These are phyloP conservation scores for Pseudoscleropodium purum DNA, from an alignment of 225 moss, liverwort and hornwort species.

Conservation along the genomic window DNA sequence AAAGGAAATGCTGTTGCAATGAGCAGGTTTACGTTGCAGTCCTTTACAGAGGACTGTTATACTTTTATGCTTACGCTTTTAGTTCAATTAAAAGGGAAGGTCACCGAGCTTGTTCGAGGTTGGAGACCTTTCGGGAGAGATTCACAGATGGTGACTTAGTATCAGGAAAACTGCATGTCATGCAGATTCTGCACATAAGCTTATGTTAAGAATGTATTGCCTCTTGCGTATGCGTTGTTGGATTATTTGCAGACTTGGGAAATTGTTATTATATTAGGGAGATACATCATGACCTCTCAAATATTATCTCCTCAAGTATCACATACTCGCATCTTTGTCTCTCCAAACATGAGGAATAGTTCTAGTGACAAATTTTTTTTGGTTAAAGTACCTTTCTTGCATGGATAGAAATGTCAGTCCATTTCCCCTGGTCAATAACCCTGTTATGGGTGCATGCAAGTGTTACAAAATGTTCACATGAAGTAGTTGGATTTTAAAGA, in stretches of 20 bases:
- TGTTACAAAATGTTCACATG: not conserved
- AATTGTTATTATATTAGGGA: not conserved
- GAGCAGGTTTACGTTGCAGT: not conserved
- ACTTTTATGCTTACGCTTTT: not conserved
- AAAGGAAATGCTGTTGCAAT: not conserved
- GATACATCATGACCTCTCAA: not conserved
- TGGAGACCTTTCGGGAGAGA: not conserved
- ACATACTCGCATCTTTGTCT: not conserved
- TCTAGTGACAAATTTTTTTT: no score
- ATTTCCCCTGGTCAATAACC: not conserved
- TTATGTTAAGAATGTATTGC: not conserved
- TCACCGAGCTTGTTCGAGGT: not conserved
- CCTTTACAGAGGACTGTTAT: no score
- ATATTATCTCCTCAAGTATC: not conserved
- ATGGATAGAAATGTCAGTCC: not conserved
- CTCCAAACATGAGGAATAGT: no score
- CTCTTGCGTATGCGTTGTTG: not conserved
- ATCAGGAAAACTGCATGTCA: not conserved
- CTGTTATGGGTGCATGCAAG: not conserved
- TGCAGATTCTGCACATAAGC: not conserved
- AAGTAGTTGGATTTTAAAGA: not conserved
- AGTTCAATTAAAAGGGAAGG: not conserved
- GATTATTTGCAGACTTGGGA: not conserved
- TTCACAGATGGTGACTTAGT: not conserved
- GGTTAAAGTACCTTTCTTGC: no score